A percentile compares a stretch with the other conserved stretches of the same genome.
These are phyloP conservation scores for Paxillus ammoniavirescens DNA, from an alignment of 768 basidiomycete genomes.

Conservation along the genomic window DNA sequence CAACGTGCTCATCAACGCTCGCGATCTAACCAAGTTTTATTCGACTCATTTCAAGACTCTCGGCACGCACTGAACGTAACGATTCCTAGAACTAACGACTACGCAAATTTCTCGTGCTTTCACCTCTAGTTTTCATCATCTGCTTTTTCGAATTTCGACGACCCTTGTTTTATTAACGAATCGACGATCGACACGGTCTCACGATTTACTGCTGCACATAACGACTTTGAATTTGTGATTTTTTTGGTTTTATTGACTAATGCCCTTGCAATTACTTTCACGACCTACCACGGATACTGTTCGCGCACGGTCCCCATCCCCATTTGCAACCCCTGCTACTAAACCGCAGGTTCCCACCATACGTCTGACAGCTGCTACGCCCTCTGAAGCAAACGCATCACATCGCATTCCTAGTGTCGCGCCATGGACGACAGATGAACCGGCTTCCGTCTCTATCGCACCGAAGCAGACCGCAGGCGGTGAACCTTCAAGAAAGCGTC, in stretches of 20 bases:
- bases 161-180: conserved; percentile 23
- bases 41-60: conserved; percentile 9
- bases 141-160: conserved; percentile 11
- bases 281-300: conserved; percentile 25
- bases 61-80: conserved; percentile 17
- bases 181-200: conserved; percentile 19
- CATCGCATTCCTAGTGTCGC: conserved; percentile 26
- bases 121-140: not conserved
- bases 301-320: conserved; percentile 28
- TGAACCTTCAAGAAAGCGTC: conserved; percentile 39
- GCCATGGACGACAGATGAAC: conserved; percentile 18
- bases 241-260: conserved; percentile 18
- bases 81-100: conserved; percentile 25
- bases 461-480: conserved; percentile 20
- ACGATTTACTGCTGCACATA: conserved; percentile 21
- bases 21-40: conserved; percentile 16
- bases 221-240: conserved; percentile 8
- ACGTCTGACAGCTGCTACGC: conserved; percentile 66
- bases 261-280: conserved; percentile 31
- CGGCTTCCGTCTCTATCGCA: conserved; percentile 24
- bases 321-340: conserved; percentile 24
- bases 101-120: not conserved
- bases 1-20: conserved; percentile 12
- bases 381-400: conserved; percentile 45
- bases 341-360: conserved; percentile 55